Evolutionary conservation across 2,329 filamentous ascomycete genomes (phyloP).

Genomic region (Epichloe elymi): DNA sequence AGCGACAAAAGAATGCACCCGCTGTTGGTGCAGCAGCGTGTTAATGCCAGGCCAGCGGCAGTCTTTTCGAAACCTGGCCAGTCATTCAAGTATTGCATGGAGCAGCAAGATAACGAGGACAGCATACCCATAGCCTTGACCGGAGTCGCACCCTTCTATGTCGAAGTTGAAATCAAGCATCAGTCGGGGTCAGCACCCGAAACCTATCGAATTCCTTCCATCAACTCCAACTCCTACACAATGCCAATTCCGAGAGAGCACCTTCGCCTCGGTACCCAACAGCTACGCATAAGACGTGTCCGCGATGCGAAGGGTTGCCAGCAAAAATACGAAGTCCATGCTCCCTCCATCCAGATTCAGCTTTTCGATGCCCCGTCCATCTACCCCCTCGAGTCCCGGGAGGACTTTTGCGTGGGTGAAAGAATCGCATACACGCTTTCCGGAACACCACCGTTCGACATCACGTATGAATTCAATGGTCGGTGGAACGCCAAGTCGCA

Average conservation of each 20-base stretch:
- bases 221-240: conserved; percentile 59
- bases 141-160: conserved; percentile 72
- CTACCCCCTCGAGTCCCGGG: conserved; percentile 69
- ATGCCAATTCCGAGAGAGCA: conserved; percentile 76
- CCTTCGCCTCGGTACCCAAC: conserved; percentile 78
- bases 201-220: conserved; percentile 67
- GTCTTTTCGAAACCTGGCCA: conserved; percentile 76
- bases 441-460: conserved; percentile 82
- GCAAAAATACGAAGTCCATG: conserved; percentile 56
- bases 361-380: conserved; percentile 90
- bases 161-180: conserved; percentile 90
- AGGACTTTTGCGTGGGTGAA: conserved; percentile 91
- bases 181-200: conserved; percentile 70
- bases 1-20: conserved; percentile 53
- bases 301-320: conserved; percentile 80
- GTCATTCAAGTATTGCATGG: conserved; percentile 89
- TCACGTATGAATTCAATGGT: conserved; percentile 82
- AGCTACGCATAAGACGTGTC: conserved; percentile 79
- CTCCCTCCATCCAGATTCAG: conserved; percentile 74
- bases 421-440: conserved; percentile 84
- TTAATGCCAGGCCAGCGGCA: conserved; percentile 73
- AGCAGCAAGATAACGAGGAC: conserved; percentile 70
- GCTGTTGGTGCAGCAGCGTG: conserved; percentile 64
- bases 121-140: conserved; percentile 76
- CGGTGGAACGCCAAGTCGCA: conserved; percentile 66